Evolutionary conservation across 2,329 filamentous ascomycete genomes (phyloP).

Genomic region (Alternaria arborescens): DNA sequence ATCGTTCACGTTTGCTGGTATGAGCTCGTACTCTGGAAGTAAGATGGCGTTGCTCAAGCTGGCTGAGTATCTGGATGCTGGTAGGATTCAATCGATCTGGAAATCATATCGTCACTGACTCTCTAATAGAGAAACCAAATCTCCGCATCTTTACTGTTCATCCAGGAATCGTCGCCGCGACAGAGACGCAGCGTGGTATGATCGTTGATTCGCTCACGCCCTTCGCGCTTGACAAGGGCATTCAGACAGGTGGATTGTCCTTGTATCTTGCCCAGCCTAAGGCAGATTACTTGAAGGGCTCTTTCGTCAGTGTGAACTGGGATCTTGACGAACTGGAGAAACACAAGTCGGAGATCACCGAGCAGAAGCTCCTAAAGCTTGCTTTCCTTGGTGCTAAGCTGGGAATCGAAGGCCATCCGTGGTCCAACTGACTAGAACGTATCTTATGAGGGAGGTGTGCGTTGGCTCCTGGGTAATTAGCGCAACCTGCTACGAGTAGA

Average conservation of each 20-base stretch:
- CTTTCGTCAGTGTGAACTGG: conserved; percentile 39
- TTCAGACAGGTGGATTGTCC: conserved; percentile 25
- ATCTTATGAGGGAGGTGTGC: background rate
- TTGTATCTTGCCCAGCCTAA: conserved; percentile 26
- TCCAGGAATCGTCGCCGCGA: conserved; percentile 32
- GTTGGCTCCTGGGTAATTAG: background rate
- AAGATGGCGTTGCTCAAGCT: conserved; percentile 34
- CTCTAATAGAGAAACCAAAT: background rate
- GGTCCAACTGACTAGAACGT: conserved; percentile 1
- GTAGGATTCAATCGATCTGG: background rate
- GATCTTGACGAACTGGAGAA: conserved; percentile 41
- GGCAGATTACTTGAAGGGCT: conserved; percentile 31
- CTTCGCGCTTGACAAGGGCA: conserved; percentile 10
- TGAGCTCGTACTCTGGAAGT: conserved; percentile 28
- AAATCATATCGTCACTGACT: background rate
- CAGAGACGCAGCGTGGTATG: conserved; percentile 12
- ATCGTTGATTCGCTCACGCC: background rate
- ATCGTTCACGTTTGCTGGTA: conserved; percentile 19
- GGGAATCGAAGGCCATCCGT: conserved; percentile 29
- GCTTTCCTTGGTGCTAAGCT: conserved; percentile 29
- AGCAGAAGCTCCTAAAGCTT: conserved; percentile 38
- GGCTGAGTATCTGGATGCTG: conserved; percentile 32
- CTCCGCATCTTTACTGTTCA: conserved; percentile 26
- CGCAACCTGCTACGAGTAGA: background rate
- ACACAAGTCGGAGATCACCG: conserved; percentile 40